Percentiles rank a stretch among this genome's conserved stretches.
These are phyloP conservation scores for Fraxinus paxiana DNA, from an alignment of 305 asterid species.

Conservation along the genomic window DNA sequence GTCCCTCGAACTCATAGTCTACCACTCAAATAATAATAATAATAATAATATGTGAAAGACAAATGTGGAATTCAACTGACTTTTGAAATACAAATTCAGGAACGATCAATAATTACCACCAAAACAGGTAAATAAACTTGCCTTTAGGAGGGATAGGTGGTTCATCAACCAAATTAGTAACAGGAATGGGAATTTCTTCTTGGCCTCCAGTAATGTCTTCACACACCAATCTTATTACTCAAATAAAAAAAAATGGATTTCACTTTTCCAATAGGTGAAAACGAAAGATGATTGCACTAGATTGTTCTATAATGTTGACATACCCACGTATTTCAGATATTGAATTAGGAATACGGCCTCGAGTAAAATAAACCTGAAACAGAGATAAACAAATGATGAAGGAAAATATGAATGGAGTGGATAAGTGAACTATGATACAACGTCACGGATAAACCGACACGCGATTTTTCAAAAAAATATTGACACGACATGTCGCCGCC, in stretches of 20 bases:
- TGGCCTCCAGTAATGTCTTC: conserved; percentile 54
- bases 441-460: neutral
- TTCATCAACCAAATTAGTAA: conserved; percentile 68
- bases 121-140: conserved; percentile 24
- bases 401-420: neutral
- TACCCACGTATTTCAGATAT: conserved; percentile 72
- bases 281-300: neutral
- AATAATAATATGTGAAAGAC: neutral
- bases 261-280: conserved; percentile 5
- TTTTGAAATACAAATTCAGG: neutral
- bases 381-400: neutral
- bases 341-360: conserved; percentile 58
- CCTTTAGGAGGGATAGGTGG: conserved; percentile 50
- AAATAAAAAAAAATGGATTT: neutral
- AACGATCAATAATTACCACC: neutral
- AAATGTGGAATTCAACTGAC: neutral
- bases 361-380: conserved; percentile 60
- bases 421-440: neutral
- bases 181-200: conserved; percentile 60
- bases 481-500: neutral
- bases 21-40: neutral
- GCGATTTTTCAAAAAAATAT: no score
- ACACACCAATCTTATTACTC: conserved; percentile 49
- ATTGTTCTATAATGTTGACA: neutral
- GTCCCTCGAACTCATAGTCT: neutral